A percentile compares a stretch with the other conserved stretches of the same genome.
phyloP scores from a whole-genome alignment of 1,284 basidiomycete genomes.

The Sutorius eximius region DNA sequence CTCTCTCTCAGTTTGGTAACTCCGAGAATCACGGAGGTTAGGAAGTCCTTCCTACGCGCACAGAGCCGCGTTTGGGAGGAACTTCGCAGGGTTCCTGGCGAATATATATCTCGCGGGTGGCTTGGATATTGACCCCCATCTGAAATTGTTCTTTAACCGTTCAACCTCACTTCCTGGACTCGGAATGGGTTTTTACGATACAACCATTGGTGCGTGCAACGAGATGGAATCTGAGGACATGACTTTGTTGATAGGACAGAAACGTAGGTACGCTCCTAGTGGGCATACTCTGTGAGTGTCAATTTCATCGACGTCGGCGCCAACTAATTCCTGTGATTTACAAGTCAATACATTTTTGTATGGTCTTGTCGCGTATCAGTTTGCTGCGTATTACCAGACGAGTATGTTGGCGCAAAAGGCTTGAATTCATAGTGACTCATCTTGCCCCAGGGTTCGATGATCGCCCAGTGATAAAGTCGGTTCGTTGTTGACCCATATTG shows the following conservation, averaged over 20 bases:
- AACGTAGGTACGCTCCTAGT: slow-evolving; percentile 39
- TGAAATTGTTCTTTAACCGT: background rate
- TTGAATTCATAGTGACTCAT: background rate
- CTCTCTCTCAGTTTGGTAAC: background rate
- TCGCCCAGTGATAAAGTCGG: slow-evolving; percentile 24
- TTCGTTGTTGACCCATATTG: background rate
- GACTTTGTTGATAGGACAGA: background rate
- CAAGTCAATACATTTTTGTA: slow-evolving; percentile 54
- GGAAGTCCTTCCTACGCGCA: background rate
- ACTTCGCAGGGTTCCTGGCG: background rate
- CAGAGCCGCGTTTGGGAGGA: background rate
- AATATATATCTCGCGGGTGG: background rate
- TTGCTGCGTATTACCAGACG: slow-evolving; percentile 42
- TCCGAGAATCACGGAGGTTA: background rate
- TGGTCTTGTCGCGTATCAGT: slow-evolving; percentile 51
- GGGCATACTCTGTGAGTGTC: slow-evolving; percentile 40
- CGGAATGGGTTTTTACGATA: slow-evolving; percentile 15
- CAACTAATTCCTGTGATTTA: background rate
- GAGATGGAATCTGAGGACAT: background rate
- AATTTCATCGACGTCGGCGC: no score
- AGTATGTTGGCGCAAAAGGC: slow-evolving; percentile 34
- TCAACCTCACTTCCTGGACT: background rate
- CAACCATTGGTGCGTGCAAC: slow-evolving; percentile 15
- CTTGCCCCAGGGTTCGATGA: slow-evolving; percentile 44
- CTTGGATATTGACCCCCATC: no score